These are phyloP conservation scores for Tuber calosporum DNA, from an alignment of 495 filamentous ascomycete species.

Conservation along the genomic window DNA sequence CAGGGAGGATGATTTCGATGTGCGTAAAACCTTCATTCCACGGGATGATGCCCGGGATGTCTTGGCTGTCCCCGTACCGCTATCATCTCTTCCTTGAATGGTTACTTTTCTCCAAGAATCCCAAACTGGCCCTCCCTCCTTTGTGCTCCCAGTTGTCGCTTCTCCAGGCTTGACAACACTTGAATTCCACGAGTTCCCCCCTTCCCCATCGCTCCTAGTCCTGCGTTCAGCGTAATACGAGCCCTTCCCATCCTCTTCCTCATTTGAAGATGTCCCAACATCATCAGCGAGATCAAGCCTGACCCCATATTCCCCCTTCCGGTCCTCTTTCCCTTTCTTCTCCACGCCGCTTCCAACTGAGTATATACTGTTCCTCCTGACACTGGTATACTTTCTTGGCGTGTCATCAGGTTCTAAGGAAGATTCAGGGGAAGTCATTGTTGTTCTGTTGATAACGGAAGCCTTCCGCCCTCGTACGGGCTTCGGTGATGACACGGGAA, in stretches of 20 bases:
- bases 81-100: conserved; percentile 6
- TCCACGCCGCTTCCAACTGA: conserved; percentile 14
- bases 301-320: conserved; percentile 14
- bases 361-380: conserved; percentile 22
- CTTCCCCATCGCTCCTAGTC: conserved; percentile 47
- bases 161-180: conserved; percentile 37
- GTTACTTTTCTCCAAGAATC: conserved; percentile 36
- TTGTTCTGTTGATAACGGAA: conserved; percentile 28
- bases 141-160: conserved; percentile 5
- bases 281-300: conserved; percentile 42
- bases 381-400: conserved; percentile 17
- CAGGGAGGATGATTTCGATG: conserved; percentile 38
- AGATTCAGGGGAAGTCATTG: conserved; percentile 14
- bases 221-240: conserved; percentile 54
- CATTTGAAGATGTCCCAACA: conserved; percentile 45
- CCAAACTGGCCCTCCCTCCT: conserved; percentile 26
- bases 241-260: conserved; percentile 49
- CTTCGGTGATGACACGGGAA: conserved; percentile 36
- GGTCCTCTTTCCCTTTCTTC: conserved; percentile 15
- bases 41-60: conserved; percentile 28
- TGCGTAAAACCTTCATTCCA: conserved; percentile 40
- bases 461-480: conserved; percentile 37
- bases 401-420: conserved; percentile 19
- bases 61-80: conserved; percentile 14
- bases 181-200: conserved; percentile 44